Evolutionary conservation across 2,329 filamentous ascomycete genomes (phyloP), one percentile per base, ranked within the genome.

Genomic region (Fonsecaea multimorphosa): DNA sequence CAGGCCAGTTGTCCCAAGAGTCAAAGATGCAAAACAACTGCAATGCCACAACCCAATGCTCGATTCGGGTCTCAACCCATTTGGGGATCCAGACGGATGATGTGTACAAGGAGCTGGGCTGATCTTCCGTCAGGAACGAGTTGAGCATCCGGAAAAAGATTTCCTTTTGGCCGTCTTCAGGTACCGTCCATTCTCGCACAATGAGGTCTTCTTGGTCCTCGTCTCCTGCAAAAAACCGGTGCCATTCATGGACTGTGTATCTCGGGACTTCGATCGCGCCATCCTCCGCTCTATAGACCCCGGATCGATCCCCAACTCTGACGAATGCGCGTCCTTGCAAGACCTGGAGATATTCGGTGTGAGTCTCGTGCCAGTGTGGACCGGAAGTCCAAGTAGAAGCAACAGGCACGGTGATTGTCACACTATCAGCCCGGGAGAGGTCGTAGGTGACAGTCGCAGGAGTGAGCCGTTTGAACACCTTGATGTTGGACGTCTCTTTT

Each of bases 111-210:
- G 51, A 61, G 19, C 36, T 49, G n/a, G 67, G 64, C 27, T 63
- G 57, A 46, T 49, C n/a, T 44, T 69, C 67, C 5, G 67, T 69
- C 61, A 69, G 53, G 36, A 66, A 66, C 11, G 67, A 69, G 49
- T 84, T 84, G 29, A 84, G 63, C 58, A 84, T 84, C 75, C 81
- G 79, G 68, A 84, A 85, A 72, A 85, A 84, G 0, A 82, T 65
- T 1, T 79, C 75, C 70, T 85, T 85, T 11, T 75, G 70, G 0
- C 80, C 77, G 59, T 84, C 82, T 4, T 63, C 72, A 0, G 82
- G 83, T 16, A 80, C 78, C 0, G 82, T 84, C 72, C 80, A 78
- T 71, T 84, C 83, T 11, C 81, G 73, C 0, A 83, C 81, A 1
- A 84, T 68, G 0, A 81, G 78, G 1, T 78, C 76, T 6, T 72